Conservation (phyloP, 805 yeast genomes). For the Kuraishia floccosa region DNA sequence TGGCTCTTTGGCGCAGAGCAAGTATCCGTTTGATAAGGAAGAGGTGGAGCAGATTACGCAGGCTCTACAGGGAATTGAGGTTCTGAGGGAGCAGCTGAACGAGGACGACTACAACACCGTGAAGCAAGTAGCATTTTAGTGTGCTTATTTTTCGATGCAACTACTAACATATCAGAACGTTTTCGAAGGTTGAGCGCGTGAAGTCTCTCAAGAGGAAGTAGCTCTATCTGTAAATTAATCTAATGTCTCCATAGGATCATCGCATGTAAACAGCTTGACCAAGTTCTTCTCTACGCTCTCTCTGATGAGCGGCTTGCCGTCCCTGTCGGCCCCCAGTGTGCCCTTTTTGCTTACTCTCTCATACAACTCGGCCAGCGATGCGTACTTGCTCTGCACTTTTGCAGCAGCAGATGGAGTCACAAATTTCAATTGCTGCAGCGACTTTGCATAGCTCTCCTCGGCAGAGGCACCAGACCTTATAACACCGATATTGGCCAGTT, state of each 20-base stretch:
- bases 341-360: background rate
- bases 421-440: slow-evolving; percentile 44
- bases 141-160: slow-evolving; percentile 1
- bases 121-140: slow-evolving; percentile 26
- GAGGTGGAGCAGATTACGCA: slow-evolving; percentile 26
- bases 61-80: slow-evolving; percentile 26
- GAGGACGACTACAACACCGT: slow-evolving; percentile 41
- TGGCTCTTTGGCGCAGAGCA: slow-evolving; percentile 28
- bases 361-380: slow-evolving; percentile 19
- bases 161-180: slow-evolving; percentile 14
- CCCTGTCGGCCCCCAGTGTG: slow-evolving; percentile 4
- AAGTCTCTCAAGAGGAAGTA: slow-evolving; percentile 11
- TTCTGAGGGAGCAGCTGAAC: slow-evolving; percentile 35
- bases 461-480: slow-evolving; percentile 42
- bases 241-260: slow-evolving; percentile 24
- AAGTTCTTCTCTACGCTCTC: slow-evolving; percentile 1
- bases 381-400: slow-evolving; percentile 27
- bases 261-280: slow-evolving; percentile 21
- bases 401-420: slow-evolving; percentile 44
- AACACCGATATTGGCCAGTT: slow-evolving; percentile 41
- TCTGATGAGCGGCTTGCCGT: slow-evolving; percentile 29
- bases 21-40: slow-evolving; percentile 30
- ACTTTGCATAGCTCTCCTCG: slow-evolving; percentile 32
- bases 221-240: background rate
- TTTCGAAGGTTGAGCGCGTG: slow-evolving; percentile 21